phyloP scores from a whole-genome alignment of 371 early-diverging fungal species.

The Apophysomyces sp. region DNA sequence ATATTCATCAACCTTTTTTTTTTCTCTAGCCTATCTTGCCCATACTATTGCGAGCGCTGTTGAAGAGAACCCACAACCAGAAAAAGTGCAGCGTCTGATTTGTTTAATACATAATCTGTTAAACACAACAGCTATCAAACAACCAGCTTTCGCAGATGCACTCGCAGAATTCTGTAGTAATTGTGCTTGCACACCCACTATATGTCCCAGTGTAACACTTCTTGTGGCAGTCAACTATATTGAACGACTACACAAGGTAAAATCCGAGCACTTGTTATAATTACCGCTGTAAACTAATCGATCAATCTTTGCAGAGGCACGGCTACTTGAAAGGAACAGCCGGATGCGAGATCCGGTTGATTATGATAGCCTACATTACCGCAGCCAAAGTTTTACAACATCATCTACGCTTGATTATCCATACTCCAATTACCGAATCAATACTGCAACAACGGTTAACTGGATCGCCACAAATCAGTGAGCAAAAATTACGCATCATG shows the following conservation, averaged over 20 bases:
- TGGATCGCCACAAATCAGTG: background rate
- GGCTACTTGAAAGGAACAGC: slow-evolving; percentile 22
- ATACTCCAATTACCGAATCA: slow-evolving; percentile 1
- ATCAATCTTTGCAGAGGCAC: slow-evolving; percentile 13
- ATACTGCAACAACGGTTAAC: background rate
- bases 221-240: slow-evolving; percentile 28
- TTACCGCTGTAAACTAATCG: background rate
- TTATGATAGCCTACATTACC: slow-evolving; percentile 29
- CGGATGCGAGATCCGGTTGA: slow-evolving; percentile 25
- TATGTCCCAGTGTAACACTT: slow-evolving; percentile 26
- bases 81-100: slow-evolving; percentile 7
- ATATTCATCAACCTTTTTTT: background rate
- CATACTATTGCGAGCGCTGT: slow-evolving; percentile 20
- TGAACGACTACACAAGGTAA: slow-evolving; percentile 22
- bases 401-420: slow-evolving; percentile 7
- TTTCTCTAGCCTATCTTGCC: slow-evolving; percentile 19
- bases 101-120: slow-evolving; percentile 23
- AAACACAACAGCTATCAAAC: slow-evolving; percentile 20
- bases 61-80: slow-evolving; percentile 16
- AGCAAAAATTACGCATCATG: slow-evolving; percentile 13
- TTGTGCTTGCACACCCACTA: slow-evolving; percentile 10
- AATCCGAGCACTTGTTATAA: background rate
- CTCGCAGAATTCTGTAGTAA: slow-evolving; percentile 8
- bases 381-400: slow-evolving; percentile 28
- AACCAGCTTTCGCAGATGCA: slow-evolving; percentile 12